phyloP scores from a whole-genome alignment of 2,329 filamentous ascomycete species.

The Fusarium citri region DNA sequence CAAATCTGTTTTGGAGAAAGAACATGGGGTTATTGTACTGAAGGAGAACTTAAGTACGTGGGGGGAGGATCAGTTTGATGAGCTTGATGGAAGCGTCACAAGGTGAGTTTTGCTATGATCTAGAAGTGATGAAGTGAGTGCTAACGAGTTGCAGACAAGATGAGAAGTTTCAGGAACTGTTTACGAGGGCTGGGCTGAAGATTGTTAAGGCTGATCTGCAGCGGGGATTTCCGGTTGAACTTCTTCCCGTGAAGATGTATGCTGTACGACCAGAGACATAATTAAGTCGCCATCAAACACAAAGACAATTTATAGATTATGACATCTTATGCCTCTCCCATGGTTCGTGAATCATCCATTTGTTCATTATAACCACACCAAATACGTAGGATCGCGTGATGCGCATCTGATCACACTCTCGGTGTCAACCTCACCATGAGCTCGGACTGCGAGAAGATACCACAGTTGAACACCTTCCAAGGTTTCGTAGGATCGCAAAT shows the following conservation, averaged over 20 bases:
- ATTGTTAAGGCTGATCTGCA: slow-evolving; percentile 79
- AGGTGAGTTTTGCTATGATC: slow-evolving; percentile 55
- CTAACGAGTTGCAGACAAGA: slow-evolving; percentile 60
- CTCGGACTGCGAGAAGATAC: slow-evolving; percentile 49
- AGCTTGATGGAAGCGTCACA: slow-evolving; percentile 81
- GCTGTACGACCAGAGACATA: slow-evolving; percentile 69
- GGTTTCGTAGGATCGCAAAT: slow-evolving; percentile 49
- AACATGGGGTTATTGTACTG: slow-evolving; percentile 50
- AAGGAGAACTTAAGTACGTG: slow-evolving; percentile 77
- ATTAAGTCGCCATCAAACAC: background rate
- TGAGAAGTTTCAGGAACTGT: slow-evolving; percentile 75
- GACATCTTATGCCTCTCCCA: background rate
- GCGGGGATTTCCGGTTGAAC: slow-evolving; percentile 71
- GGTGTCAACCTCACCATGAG: slow-evolving; percentile 42
- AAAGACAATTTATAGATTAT: background rate
- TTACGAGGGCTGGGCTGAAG: slow-evolving; percentile 74
- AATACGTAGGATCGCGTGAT: no score
- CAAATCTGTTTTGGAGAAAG: slow-evolving; percentile 53
- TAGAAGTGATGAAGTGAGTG: rapidly evolving
- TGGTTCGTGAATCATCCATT: background rate
- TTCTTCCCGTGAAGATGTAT: slow-evolving; percentile 83
- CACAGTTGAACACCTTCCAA: slow-evolving; percentile 49
- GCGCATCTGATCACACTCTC: background rate
- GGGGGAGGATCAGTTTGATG: slow-evolving; percentile 77
- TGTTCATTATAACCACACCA: background rate